Conservation (phyloP, 306 rosid species). For the Pyrus communis region DNA sequence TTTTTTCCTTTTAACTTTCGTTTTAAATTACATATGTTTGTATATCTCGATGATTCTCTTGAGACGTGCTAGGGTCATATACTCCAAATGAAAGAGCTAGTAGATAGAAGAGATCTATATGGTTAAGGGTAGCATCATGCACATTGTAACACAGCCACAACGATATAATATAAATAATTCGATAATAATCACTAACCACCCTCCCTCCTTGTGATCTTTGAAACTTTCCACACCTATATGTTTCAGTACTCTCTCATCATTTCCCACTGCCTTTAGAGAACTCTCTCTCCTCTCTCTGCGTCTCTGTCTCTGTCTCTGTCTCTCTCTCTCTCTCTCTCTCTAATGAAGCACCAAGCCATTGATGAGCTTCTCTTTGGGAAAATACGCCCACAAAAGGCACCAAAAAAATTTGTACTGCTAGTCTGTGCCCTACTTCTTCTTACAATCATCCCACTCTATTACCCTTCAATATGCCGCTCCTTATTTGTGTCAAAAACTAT, state of each 20-base stretch:
- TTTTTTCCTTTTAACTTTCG: neutral
- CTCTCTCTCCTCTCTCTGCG: neutral
- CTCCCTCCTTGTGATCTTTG: neutral
- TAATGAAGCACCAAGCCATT: conserved; percentile 45
- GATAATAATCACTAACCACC: neutral
- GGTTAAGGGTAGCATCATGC: conserved; percentile 3
- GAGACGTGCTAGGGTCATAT: neutral
- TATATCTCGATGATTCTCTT: conserved; percentile 3
- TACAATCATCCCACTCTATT: conserved; percentile 38
- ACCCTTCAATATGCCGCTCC: conserved; percentile 35
- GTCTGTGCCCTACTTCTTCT: conserved; percentile 44
- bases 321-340: conserved; percentile 11
- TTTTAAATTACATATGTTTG: neutral
- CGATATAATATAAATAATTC: neutral
- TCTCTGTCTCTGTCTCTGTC: conserved; percentile 10
- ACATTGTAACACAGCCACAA: neutral
- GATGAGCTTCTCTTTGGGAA: conserved; percentile 42
- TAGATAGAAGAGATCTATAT: neutral
- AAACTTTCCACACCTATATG: neutral
- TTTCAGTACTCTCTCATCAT: neutral
- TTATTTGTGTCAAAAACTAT: conserved; percentile 14
- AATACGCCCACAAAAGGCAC: conserved; percentile 22
- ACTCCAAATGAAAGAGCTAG: neutral
- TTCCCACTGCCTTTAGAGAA: neutral
- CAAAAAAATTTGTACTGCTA: conserved; percentile 37